Base-by-base conservation (phyloP, 2,329 filamentous ascomycete genomes). In the Taxawa tesnikishii region DNA sequence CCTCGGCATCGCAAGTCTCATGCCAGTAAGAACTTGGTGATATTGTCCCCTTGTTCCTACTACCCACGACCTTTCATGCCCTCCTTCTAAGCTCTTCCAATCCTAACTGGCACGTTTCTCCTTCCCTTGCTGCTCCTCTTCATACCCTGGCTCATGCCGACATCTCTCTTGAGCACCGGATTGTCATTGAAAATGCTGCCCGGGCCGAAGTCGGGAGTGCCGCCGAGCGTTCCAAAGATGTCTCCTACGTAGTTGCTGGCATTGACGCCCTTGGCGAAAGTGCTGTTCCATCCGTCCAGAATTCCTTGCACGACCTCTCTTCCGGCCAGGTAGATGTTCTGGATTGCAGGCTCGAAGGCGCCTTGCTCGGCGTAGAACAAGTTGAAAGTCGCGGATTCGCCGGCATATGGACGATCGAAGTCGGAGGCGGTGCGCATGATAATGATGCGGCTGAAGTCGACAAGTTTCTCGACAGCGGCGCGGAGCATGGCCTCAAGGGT, bases 341-440 rank as follows among this genome's bases (percentile, higher is more conserved):
- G 49, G 12, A 81, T 56, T 3, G 78, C 70, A 17, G 76, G 70
- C 17, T 55, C 51, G 47, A 79, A 82, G 4, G 68, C 76, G 29
- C 76, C 77, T 47, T 79, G 73, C 25, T 78, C 55, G 0, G 65
- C 55, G 25, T 67, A 62, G 24, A 72, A 63, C 6, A 83, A 61
- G 44, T 82, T 77, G 23, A 73, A 62, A 13, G 66, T 62, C 6
- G 71, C 65, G 0, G 65, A 61, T 6, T 69, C 51, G 8, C 67
- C 69, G 1, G 70, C 67, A 15, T 72, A 76, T 0, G 75, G 75
- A 5, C 79, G 70, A 49, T 83, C 79, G 47, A 83, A 83, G 56
- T 83, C 73, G 7, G 74, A 78, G 1, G 68, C 75, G 46, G 75
- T 74, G 16, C 79, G 67, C 66, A 83, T 72, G 37, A 83, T 54